A percentile compares a stretch with the other conserved stretches of the same genome.
Conservation (phyloP, 1,284 basidiomycete species). For the Leccinum ponderosum region DNA sequence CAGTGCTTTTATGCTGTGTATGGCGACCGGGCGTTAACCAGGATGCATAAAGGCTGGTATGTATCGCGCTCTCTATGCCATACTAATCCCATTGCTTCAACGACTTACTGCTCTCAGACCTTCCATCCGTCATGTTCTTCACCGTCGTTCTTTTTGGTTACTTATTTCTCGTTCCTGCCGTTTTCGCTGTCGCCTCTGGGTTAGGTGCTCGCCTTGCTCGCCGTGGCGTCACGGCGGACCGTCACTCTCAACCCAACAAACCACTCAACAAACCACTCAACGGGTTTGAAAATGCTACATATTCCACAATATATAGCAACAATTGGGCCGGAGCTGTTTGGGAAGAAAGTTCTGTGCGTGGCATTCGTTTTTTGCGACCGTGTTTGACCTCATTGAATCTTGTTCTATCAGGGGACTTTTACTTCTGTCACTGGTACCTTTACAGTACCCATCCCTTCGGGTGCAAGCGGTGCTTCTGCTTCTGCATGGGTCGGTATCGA, state of each 20-base stretch:
- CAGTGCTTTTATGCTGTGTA: not conserved
- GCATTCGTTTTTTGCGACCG: not conserved
- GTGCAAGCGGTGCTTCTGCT: not conserved
- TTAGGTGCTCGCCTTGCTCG: not conserved
- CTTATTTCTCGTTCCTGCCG: conserved; percentile 1
- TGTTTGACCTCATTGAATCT: not conserved
- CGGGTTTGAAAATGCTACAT: not conserved
- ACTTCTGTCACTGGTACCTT: conserved; percentile 5
- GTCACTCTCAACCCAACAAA: not conserved
- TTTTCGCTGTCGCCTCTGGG: conserved; percentile 1
- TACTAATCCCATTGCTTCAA: not conserved
- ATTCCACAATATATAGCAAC: not conserved
- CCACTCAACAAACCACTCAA: not conserved
- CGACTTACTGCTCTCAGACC: not conserved
- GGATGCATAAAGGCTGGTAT: not conserved
- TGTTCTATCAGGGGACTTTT: conserved; percentile 6
- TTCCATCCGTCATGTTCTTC: conserved; percentile 5
- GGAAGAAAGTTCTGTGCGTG: not conserved
- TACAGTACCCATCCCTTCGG: not conserved
- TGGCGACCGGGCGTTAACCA: not conserved
- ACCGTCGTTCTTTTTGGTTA: not conserved
- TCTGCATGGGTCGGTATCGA: conserved; percentile 14
- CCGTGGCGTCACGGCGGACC: not conserved
- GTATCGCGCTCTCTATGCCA: not conserved
- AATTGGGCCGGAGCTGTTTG: not conserved